Evolutionary conservation across 2,329 filamentous ascomycete species (phyloP).

Genomic region (Drechmeria coniospora): DNA sequence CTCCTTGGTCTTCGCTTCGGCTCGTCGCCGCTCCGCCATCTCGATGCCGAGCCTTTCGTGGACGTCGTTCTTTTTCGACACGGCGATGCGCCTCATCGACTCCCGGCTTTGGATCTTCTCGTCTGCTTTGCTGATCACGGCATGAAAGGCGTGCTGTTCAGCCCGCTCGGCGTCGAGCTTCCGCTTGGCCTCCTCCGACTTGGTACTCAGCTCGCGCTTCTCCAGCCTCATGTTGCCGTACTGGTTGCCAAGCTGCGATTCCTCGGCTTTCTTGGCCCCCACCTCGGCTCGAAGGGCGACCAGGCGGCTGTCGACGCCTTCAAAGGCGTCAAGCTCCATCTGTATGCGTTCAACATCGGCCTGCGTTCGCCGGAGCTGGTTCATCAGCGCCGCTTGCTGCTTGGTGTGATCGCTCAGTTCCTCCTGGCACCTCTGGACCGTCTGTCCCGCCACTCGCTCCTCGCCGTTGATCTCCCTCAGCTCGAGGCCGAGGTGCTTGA

Average conservation of each 20-base stretch:
- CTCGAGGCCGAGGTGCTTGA: constrained; percentile 40
- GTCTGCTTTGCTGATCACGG: constrained; percentile 38
- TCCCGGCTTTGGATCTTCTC: constrained; percentile 33
- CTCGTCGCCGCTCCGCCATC: constrained; percentile 26
- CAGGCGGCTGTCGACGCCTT: constrained; percentile 53
- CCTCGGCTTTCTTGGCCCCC: constrained; percentile 32
- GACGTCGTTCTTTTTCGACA: constrained; percentile 48
- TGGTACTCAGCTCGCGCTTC: constrained; percentile 31
- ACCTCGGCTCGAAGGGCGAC: constrained; percentile 43
- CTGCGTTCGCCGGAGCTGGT: constrained; percentile 42
- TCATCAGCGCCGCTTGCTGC: constrained; percentile 26
- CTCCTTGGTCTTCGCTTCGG: constrained; percentile 31
- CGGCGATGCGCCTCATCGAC: constrained; percentile 33
- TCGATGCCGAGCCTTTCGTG: constrained; percentile 34
- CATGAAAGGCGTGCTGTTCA: constrained; percentile 25
- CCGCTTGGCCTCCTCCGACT: constrained; percentile 24
- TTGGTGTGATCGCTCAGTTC: constrained; percentile 27
- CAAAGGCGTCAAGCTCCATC: constrained; percentile 48
- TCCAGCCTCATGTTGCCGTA: constrained; percentile 35
- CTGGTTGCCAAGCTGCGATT: constrained; percentile 34
- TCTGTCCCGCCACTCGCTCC: constrained; percentile 29
- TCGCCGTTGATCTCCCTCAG: constrained; percentile 34
- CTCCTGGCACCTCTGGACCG: constrained; percentile 31
- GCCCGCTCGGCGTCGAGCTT: constrained; percentile 15
- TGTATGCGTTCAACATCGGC: constrained; percentile 34